phyloP scores from a whole-genome alignment of 345 rosid species.

The Bruguiera parviflora region DNA sequence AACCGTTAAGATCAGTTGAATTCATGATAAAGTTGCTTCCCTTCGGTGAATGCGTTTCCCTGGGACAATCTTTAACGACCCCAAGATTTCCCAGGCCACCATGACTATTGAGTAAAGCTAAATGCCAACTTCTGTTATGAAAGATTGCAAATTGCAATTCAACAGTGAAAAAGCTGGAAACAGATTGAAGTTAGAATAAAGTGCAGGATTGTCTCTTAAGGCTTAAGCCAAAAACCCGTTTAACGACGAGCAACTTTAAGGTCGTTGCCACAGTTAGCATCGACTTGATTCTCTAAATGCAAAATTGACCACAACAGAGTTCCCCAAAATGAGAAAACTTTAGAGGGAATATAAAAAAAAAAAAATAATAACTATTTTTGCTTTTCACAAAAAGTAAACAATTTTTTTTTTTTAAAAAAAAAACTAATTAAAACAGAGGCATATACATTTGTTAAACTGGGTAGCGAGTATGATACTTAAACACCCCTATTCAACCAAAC shows the following conservation, averaged over 20 bases:
- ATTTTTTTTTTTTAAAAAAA: too few relatives aligned
- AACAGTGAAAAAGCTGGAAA: conserved; percentile 18
- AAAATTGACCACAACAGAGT: too few relatives aligned
- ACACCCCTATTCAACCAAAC: too few relatives aligned
- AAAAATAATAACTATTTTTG: too few relatives aligned
- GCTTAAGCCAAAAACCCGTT: not conserved
- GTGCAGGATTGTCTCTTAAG: not conserved
- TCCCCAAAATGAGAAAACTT: too few relatives aligned
- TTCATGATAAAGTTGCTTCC: not conserved
- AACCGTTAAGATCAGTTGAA: not conserved
- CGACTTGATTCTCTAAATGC: not conserved
- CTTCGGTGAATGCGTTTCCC: too few relatives aligned
- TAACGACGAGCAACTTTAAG: conserved; percentile 3
- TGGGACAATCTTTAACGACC: not conserved
- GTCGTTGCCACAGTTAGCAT: not conserved
- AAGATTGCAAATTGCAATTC: conserved; percentile 16
- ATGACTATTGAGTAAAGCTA: not conserved
- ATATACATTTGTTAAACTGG: too few relatives aligned
- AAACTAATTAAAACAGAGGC: too few relatives aligned
- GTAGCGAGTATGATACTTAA: too few relatives aligned
- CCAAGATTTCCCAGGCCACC: not conserved
- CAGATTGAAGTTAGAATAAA: conserved; percentile 8
- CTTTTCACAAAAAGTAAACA: too few relatives aligned
- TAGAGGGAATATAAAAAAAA: too few relatives aligned
- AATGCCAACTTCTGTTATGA: not conserved